phyloP scores from a whole-genome alignment of 164 flowering plant genomes.

The Sedum album region DNA sequence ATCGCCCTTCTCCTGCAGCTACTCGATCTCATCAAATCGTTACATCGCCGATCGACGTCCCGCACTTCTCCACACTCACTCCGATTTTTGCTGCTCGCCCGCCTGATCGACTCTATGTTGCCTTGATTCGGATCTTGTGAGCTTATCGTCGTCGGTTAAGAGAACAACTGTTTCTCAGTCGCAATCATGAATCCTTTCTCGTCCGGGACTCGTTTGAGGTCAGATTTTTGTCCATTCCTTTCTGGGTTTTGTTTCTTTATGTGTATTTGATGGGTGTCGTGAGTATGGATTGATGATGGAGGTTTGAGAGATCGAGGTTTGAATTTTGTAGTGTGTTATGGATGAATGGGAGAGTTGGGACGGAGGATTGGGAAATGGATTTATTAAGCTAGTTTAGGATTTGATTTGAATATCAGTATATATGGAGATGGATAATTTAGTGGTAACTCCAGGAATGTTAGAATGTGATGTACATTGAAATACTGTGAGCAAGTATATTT shows the following conservation, averaged over 20 bases:
- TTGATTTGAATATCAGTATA: background rate
- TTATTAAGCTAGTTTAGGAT: slow-evolving; percentile 4
- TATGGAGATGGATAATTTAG: background rate
- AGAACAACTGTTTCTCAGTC: slow-evolving; percentile 24
- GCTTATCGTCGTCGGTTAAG: slow-evolving; percentile 10
- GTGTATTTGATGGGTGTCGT: background rate
- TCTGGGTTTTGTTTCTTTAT: slow-evolving; percentile 12
- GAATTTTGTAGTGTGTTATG: background rate
- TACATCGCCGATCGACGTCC: too few species aligned
- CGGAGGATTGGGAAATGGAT: too few species aligned
- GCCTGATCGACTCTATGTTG: background rate
- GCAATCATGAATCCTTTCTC: slow-evolving; percentile 94
- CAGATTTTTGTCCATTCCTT: slow-evolving; percentile 10
- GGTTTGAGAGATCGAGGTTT: too few species aligned
- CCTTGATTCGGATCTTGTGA: slow-evolving; percentile 23
- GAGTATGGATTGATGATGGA: background rate
- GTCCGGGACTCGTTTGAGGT: slow-evolving; percentile 95
- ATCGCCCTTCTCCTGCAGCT: background rate
- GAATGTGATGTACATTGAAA: background rate
- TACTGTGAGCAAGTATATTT: background rate
- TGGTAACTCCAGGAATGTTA: background rate
- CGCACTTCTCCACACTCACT: background rate
- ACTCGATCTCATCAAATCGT: background rate
- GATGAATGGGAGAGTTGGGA: background rate
- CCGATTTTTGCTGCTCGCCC: too few species aligned